Evolutionary conservation across 2,329 filamentous ascomycete species (phyloP), one percentile per base, ranked within the genome.

Genomic region (Sporothrix schenckii): DNA sequence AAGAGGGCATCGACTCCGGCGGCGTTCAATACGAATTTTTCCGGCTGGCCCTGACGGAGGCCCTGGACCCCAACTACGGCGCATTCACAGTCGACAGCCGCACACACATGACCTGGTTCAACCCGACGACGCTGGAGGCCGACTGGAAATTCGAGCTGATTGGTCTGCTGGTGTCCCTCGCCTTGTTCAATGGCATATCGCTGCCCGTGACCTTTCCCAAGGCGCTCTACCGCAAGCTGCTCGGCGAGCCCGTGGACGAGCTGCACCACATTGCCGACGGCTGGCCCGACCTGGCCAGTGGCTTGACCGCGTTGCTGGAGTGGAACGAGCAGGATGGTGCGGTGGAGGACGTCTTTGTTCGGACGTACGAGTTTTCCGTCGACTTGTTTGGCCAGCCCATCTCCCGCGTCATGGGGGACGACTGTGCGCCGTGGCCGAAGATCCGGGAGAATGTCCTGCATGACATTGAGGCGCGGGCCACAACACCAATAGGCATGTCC

Each of bases 1-100:
- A 98, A 79, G 90, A 96, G 78, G 95, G 95, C 0, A 88, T 96
- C 47, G 95, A 99, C 78, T 93, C 94, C 65, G 95, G 95, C 56
- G 95, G 95, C 73, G 94, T 99, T 0, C 94, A 97, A 75, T 94
- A 97, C 78, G 95, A 99, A 74, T 98, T 97, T 78, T 98, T 99
- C 81, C 89, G 93, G 19, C 81, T 97, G 39, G 89, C 92, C 21
- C 89, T 97, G 75, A 88, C 88, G 0, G 90, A 97, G 76, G 92
- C 91, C 3, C 85, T 98, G 60, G 85, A 92, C 75, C 91, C 92
- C 4, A 86, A 89, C 56, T 92, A 91, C 76, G 93, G 91, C 1
- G 88, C 91, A 69, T 98, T 98, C 78, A 91, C 89, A 0, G 86
- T 92, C 44, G 93, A 98, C 75, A 80, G 87, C 0, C 83, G 88